Base-by-base conservation (phyloP, 768 basidiomycete genomes). In the Calocybe cyanea region DNA sequence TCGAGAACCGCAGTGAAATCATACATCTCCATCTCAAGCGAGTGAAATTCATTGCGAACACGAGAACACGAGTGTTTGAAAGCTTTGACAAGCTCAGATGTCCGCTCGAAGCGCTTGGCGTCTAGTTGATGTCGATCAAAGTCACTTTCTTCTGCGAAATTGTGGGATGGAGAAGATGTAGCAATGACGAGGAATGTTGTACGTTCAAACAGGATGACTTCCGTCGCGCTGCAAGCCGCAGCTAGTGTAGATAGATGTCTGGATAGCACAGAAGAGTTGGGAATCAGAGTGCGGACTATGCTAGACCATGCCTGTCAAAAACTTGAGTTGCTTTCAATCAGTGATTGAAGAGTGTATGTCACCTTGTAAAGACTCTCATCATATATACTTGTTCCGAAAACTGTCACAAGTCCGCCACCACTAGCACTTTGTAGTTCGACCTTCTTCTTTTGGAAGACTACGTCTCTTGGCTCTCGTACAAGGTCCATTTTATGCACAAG, bases 401-500 rank as follows among this genome's bases (percentile, higher is more conserved):
- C 85, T 21, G 80, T 83, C 48, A 91, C 71, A 11, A 62, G 46
- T 1, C 70, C 69, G 51, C 77, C 80, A 13, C 75, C 80, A 51
- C 84, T 87, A 21, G 78, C 80, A 56, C 81, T 75, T 63, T 81
- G 70, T 46, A 94, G 64, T 55, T 94, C 93, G 49, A 73, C 74
- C 49, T 72, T 77, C 69, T 87, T 88, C 67, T 80, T 80, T 40
- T 81, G 78, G 51, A 92, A 85, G 8, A 78, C 69, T 33, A 65
- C 69, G 21, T 67, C 64, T 49, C 74, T 78, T 38, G 83, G 78
- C 45, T 80, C 78, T 49, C 83, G 69, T 41, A 89, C 87, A 20
- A 99, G 73, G 64, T 99, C 96, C 92, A 98, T 97, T 76, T 99
- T 99, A 69, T 99, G 95, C 35, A 98, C 78, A 2, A 97, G 75